Base-by-base conservation (phyloP, 495 filamentous ascomycete species). In the Penicillium paxilli region DNA sequence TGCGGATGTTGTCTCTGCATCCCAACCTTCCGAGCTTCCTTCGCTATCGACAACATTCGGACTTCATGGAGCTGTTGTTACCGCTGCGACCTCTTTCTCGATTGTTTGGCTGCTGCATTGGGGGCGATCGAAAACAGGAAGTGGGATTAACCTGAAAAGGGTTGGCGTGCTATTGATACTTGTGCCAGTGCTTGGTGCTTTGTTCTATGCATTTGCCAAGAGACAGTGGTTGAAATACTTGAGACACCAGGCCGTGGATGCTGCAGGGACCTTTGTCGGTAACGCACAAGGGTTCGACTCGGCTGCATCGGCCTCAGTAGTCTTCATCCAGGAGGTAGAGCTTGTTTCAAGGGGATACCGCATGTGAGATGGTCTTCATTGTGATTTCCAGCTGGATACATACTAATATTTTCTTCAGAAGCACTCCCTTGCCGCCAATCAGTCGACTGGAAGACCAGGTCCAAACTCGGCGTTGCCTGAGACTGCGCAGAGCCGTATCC, bases 251-350 rank as follows among this genome's bases (percentile, higher is more conserved):
- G 86, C 88, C 5, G 76, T 98, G 38, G 79, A 86, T 23, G 85
- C 86, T 52, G 88, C 88, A n/a, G 82, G 84, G 8, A 63, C 69
- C 0, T 87, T 98, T 53, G 85, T 95, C 51, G 75, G 83, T 22
- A 85, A 83, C 57, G 84, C 91, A 33, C 92, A 94, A 58, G 85
- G 88, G 20, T 91, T 95, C 55, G 92, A 98, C 68, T 83, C 86
- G 25, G 86, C 89, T 25, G 87, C 83, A 28, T 87, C 87, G 47
- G 85, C 91, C 22, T 88, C 91, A 2, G 77, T 98, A 26, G 87
- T 87, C 26, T 82, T 97, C 47, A 88, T 98, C 54, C 93, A 98
- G 72, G 94, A 98, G 68, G 93, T 98, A 17, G 94, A 98, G 71
- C 78, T 98, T 45, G 93, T 98, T 11, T 93, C 93, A 33, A 83